Conservation (phyloP, 257 asterid genomes). For the Primulina eburnea region DNA sequence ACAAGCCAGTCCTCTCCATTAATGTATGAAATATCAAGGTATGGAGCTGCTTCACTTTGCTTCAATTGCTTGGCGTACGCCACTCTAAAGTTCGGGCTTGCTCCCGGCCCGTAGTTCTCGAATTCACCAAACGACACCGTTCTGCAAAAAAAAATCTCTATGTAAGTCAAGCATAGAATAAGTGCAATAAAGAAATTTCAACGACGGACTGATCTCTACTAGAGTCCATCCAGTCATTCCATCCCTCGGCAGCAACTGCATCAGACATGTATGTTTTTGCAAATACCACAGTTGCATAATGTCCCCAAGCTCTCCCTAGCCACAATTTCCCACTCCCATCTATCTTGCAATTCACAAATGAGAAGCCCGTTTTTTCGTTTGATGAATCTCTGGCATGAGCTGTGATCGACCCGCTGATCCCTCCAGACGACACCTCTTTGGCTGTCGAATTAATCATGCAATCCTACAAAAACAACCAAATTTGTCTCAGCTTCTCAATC, state of each 20-base stretch:
- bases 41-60: slow-evolving; percentile 57
- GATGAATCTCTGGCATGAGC: slow-evolving; percentile 67
- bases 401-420: slow-evolving; percentile 61
- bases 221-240: slow-evolving; percentile 77
- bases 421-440: slow-evolving; percentile 30
- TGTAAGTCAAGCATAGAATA: too few relatives aligned
- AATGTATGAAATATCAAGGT: slow-evolving; percentile 50
- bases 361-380: slow-evolving; percentile 57
- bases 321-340: slow-evolving; percentile 70
- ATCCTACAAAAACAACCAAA: slow-evolving; percentile 33
- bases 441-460: slow-evolving; percentile 68
- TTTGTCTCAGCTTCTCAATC: too few relatives aligned
- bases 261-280: slow-evolving; percentile 62
- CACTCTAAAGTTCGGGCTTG: slow-evolving; percentile 45
- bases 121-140: slow-evolving; percentile 74
- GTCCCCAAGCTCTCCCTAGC: slow-evolving; percentile 94
- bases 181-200: neutral
- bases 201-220: slow-evolving; percentile 59
- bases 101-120: slow-evolving; percentile 65
- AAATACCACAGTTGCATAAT: slow-evolving; percentile 60
- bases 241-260: slow-evolving; percentile 66
- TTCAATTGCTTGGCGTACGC: slow-evolving; percentile 56
- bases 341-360: slow-evolving; percentile 67
- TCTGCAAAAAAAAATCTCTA: slow-evolving; percentile 32
- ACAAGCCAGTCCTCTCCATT: slow-evolving; percentile 76